Conservation (phyloP, 306 rosid genomes). For the Lablab purpureus region DNA sequence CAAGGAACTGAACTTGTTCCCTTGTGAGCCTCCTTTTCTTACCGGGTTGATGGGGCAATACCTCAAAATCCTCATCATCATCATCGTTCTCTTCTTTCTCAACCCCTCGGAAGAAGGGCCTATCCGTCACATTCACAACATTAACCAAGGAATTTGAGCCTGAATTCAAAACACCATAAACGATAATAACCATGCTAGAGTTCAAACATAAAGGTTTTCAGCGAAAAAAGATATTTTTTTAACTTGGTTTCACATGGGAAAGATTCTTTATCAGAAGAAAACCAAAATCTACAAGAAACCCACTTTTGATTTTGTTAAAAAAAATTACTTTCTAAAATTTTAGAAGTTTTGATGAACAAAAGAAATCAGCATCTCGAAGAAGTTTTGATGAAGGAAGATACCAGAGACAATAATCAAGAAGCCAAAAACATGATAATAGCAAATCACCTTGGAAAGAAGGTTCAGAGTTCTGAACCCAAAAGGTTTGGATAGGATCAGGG, state of each 20-base stretch:
- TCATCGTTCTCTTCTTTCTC: constrained; percentile 57
- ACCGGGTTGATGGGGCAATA: constrained; percentile 53
- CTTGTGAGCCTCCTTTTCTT: constrained; percentile 76
- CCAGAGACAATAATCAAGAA: constrained; percentile 1
- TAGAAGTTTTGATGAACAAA: neutral
- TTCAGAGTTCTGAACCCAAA: constrained; percentile 57
- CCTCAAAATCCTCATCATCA: constrained; percentile 62
- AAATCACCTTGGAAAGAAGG: constrained; percentile 60
- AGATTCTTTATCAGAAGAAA: neutral
- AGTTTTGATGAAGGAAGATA: too few relatives aligned
- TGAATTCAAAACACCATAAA: constrained; percentile 36
- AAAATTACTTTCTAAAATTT: neutral
- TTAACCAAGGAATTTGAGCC: constrained; percentile 61
- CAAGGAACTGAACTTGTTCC: constrained; percentile 71
- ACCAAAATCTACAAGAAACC: neutral
- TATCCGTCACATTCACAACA: constrained; percentile 49
- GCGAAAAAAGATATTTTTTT: neutral
- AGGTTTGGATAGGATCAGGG: constrained; percentile 53
- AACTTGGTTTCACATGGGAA: neutral
- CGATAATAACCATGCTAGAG: neutral
- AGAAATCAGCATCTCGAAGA: neutral
- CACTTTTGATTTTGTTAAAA: neutral
- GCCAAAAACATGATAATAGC: neutral
- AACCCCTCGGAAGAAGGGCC: constrained; percentile 49
- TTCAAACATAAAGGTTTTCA: neutral